Percentiles rank a stretch among this genome's conserved stretches.
Evolutionary conservation across 23 red algal species (phyloP).

Genomic region (Gracilaria gracilis): DNA sequence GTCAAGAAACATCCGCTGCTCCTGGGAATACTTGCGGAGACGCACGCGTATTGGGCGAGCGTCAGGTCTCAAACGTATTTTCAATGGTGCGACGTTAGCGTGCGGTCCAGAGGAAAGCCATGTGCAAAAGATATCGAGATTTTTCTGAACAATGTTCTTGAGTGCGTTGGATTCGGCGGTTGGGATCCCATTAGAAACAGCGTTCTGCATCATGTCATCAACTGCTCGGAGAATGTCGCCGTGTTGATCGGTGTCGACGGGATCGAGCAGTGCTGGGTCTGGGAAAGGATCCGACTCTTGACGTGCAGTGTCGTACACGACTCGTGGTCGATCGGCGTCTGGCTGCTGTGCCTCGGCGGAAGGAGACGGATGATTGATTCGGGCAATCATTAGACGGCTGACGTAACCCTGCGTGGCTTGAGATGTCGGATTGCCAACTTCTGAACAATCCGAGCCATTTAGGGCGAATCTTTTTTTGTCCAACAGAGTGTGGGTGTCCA

Average conservation of each 20-base stretch:
- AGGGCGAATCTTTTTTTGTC: constrained; percentile 32
- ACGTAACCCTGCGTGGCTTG: not conserved
- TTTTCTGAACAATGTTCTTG: constrained; percentile 7
- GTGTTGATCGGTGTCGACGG: constrained; percentile 39
- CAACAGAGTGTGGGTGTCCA: constrained; percentile 54
- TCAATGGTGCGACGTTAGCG: not conserved
- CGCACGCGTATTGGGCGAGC: not conserved
- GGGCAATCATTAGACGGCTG: constrained; percentile 32
- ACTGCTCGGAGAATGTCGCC: constrained; percentile 13
- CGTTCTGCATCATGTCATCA: not conserved
- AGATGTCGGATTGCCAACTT: constrained; percentile 41
- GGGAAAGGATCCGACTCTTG: constrained; percentile 22
- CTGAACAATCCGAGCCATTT: constrained; percentile 51
- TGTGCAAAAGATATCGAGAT: not conserved
- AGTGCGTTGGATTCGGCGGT: not conserved
- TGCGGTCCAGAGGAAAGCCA: not conserved
- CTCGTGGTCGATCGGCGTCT: not conserved
- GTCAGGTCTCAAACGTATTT: not conserved
- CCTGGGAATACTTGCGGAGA: not conserved
- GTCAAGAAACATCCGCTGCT: constrained; percentile 15
- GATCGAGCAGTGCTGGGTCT: constrained; percentile 44
- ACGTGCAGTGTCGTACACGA: constrained; percentile 28
- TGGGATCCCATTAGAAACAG: constrained; percentile 23
- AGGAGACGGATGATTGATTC: not conserved
- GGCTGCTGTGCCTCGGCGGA: not conserved